Conservation (phyloP, 306 rosid species). For the Castanea mollissima region DNA sequence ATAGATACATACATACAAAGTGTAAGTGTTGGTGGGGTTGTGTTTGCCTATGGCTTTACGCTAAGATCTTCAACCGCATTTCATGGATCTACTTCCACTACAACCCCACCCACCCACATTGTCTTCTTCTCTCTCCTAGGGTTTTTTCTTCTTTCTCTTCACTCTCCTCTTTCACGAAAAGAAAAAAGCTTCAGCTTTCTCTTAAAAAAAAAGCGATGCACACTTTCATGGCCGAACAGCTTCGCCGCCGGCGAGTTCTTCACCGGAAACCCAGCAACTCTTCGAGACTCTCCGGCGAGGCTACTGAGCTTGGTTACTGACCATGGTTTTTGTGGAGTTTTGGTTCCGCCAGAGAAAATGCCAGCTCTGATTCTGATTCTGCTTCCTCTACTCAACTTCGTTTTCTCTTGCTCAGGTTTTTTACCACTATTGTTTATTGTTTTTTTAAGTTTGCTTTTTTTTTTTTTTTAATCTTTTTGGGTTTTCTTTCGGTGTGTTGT, state of each 20-base stretch:
- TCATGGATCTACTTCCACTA: conserved; percentile 70
- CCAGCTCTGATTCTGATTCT: conserved; percentile 37
- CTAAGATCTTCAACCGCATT: conserved; percentile 45
- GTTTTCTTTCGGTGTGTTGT: background rate
- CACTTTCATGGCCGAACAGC: conserved; percentile 13
- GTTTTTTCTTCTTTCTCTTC: conserved; percentile 21
- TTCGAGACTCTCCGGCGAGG: conserved; percentile 17
- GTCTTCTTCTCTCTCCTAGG: conserved; percentile 54
- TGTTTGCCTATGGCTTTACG: background rate
- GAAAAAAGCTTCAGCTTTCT: no score
- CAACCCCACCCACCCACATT: conserved; percentile 38
- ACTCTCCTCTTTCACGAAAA: background rate
- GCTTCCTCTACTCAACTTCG: conserved; percentile 37
- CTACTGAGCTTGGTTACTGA: conserved; percentile 32
- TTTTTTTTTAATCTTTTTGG: background rate
- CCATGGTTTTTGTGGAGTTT: conserved; percentile 36
- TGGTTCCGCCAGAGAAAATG: conserved; percentile 52
- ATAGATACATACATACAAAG: background rate
- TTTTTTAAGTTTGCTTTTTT: no score
- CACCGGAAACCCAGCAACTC: conserved; percentile 17
- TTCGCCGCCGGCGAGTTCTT: conserved; percentile 25
- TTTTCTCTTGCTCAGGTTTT: conserved; percentile 61
- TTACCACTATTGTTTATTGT: background rate
- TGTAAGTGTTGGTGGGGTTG: no score
- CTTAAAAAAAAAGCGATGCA: conserved; percentile 26